Conservation (phyloP, 2,329 filamentous ascomycete genomes). For the Monilinia fructicola region DNA sequence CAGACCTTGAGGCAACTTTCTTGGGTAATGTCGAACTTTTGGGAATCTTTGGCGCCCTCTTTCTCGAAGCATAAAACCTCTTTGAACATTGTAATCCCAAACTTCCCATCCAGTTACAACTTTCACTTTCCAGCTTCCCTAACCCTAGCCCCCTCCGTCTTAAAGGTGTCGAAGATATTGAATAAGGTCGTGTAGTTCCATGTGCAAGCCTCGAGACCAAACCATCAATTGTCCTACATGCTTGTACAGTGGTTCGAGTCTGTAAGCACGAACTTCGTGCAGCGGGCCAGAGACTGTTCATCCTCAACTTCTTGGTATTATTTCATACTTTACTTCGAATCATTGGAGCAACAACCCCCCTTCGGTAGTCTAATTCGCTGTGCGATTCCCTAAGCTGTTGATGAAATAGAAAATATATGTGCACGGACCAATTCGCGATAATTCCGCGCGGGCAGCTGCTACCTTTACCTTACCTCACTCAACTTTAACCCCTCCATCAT, state of each 20-base stretch:
- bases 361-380: background rate
- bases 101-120: background rate
- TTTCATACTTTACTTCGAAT: slow-evolving; percentile 24
- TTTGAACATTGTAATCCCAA: slow-evolving; percentile 20
- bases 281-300: slow-evolving; percentile 36
- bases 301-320: slow-evolving; percentile 28
- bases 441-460: slow-evolving; percentile 18
- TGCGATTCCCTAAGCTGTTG: background rate
- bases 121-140: background rate
- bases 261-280: slow-evolving; percentile 33
- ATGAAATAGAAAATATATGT: slow-evolving; percentile 1
- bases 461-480: slow-evolving; percentile 21
- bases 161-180: slow-evolving; percentile 16
- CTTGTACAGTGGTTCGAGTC: slow-evolving; percentile 32
- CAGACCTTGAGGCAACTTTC: slow-evolving; percentile 8
- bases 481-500: slow-evolving; percentile 19
- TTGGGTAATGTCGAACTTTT: background rate
- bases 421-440: slow-evolving; percentile 12
- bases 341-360: slow-evolving; percentile 9
- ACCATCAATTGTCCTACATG: slow-evolving; percentile 30
- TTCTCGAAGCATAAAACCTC: slow-evolving; percentile 19
- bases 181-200: slow-evolving; percentile 27
- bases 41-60: background rate
- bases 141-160: background rate
- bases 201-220: slow-evolving; percentile 33